Evolutionary conservation across 192 early-diverging fungal genomes (phyloP), one percentile per base, ranked within the genome.

Genomic region (Spizellomyces sp.): DNA sequence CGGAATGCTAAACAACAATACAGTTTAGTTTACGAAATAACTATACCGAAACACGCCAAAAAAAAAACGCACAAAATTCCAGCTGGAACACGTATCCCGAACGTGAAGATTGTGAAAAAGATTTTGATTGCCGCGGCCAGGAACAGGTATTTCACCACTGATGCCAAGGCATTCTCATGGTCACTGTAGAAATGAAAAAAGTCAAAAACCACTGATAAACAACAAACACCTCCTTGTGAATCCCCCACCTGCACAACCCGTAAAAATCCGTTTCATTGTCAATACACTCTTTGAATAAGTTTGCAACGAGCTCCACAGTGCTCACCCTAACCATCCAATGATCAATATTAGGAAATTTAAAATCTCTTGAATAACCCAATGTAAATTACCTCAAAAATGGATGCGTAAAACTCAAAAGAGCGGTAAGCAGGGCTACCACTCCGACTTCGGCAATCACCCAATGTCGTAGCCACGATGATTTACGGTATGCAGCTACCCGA

Each of bases 241-340:
- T 17, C 36, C 9, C 60, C n/a, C 46, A 77, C 62, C 46, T 68
- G 83, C 82, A 86, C 17, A 86, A 56, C 9, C 82, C 77, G 70
- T 81, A 72, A 64, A 84, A 84, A 56, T 86, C 82, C 7, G 63
- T 62, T 17, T 86, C 82, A 15, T 79, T 64, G 47, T 87, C 86
- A n/a, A 65, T 68, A 57, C 86, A 87, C 57, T 87, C 86, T 36
- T 79, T 69, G 60, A 87, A 87, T 47, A 87, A 78, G 68, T 87
- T 84, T 17, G 80, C 76, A 45, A 86, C 77, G 14, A 84, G 64
- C 61, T 80, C 83, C 2, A 79, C 80, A 22, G 75, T 83, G 59
- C 73, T 75, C 2, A 73, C 71, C 50, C 80, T 75, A 48, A 4
- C 21, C 44, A 17, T 10, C 15, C 8, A 17, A 14, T 15, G 10